Conservation (phyloP, 345 rosid species). For the Erysimum cheiranthoides region DNA sequence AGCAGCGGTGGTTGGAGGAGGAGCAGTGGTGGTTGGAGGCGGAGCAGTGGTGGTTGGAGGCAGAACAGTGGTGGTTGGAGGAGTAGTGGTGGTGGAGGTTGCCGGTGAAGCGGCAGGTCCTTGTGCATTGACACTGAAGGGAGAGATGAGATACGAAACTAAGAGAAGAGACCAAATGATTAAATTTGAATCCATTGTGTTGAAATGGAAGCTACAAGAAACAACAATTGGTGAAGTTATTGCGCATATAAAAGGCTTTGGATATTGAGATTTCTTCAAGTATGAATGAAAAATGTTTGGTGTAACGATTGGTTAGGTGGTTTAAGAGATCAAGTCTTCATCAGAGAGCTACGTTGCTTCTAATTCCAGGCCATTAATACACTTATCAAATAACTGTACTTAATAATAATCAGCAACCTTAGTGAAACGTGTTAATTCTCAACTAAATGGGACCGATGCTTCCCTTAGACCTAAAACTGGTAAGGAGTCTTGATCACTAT, state of each 20-base stretch:
- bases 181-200: conserved; percentile 54
- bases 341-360: conserved; percentile 62
- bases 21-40: conserved; percentile 42
- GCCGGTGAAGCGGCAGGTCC: conserved; percentile 76
- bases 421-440: conserved; percentile 15
- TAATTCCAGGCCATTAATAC: conserved; percentile 35
- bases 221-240: conserved; percentile 37
- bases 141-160: conserved; percentile 46
- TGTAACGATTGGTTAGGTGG: conserved; percentile 55
- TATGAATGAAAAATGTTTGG: conserved; percentile 50
- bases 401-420: background rate
- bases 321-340: conserved; percentile 55
- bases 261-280: conserved; percentile 25
- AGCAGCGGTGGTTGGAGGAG: conserved; percentile 41
- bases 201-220: conserved; percentile 38
- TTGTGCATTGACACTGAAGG: conserved; percentile 61
- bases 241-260: conserved; percentile 29
- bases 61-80: conserved; percentile 44
- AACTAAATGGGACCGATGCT: conserved; percentile 34
- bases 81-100: conserved; percentile 50
- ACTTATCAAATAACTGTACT: conserved; percentile 10
- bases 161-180: conserved; percentile 48
- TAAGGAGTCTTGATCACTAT: conserved; percentile 46
- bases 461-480: conserved; percentile 47
- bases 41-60: conserved; percentile 49